Evolutionary conservation across 192 early-diverging fungal species (phyloP), one percentile per base, ranked within the genome.

Genomic region (Backusella tarrabulga): DNA sequence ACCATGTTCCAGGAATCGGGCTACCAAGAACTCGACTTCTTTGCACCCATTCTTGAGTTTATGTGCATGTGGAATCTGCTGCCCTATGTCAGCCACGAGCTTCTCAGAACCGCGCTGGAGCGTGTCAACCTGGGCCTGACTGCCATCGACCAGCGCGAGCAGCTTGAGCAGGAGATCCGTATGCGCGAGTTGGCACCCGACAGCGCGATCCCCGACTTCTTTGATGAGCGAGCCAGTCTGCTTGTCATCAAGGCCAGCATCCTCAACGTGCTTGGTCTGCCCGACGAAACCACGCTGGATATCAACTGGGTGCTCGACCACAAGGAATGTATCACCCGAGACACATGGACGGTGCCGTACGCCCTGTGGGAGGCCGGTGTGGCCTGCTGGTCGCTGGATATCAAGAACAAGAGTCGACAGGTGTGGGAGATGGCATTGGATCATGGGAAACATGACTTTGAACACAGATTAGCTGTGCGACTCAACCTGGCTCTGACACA

Each of bases 321-420:
- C 15, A 52, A 75, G 6, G 73, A 80, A n/a, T 80, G 80, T n/a
- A 79, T 86, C 60, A 32, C 54, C 11, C 73, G 79, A 1, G 86
- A 89, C 35, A 84, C 84, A 17, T 89, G 86, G 86, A 75, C 86
- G 2, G 75, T 87, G 2, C 88, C 88, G 3, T 89, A 87, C 68
- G 84, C 88, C 0, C 84, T 79, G 36, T 89, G 88, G 85, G 74
- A 75, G 15, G 56, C 63, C 54, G 41, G 70, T 17, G 38, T 66
- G 6, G 46, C 72, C 4, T 72, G 71, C 7, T 72, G 71, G 71
- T 26, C 26, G 17, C 14, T 72, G 35, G 41, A 72, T 50, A 40
- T 72, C 26, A 44, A 77, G 41, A 34, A 71, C 11, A 83, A 83
- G 14, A 82, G 82, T 63, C 77, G 80, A 67, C 41, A 32, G 1